Conservation (phyloP, 2,329 filamentous ascomycete species). For the Phialemonium atrogriseum region DNA sequence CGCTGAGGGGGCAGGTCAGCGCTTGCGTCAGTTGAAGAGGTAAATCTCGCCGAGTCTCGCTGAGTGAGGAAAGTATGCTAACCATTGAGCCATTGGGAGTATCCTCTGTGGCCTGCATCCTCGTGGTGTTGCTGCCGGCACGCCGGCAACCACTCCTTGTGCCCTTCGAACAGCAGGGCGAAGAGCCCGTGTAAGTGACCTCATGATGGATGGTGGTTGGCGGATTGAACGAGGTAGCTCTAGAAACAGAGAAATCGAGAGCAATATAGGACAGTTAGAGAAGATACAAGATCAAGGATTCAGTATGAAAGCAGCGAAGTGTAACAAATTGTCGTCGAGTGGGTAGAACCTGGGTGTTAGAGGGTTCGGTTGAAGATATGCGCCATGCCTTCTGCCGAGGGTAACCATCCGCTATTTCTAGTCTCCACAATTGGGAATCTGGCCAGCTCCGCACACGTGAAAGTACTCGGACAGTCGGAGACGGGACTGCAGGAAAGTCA, state of each 20-base stretch:
- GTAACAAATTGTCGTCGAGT: too few species aligned
- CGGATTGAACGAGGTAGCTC: slow-evolving; percentile 2
- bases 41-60: too few species aligned
- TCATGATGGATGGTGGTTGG: slow-evolving; percentile 24
- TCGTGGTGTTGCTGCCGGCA: slow-evolving; percentile 16
- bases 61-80: too few species aligned
- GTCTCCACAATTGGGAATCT: neutral
- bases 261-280: slow-evolving; percentile 1
- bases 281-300: neutral
- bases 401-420: slow-evolving; percentile 15
- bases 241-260: slow-evolving; percentile 7
- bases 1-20: slow-evolving; percentile 9
- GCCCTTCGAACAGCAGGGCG: slow-evolving; percentile 42
- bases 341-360: neutral
- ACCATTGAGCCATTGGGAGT: slow-evolving; percentile 11
- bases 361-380: slow-evolving; percentile 1
- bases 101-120: slow-evolving; percentile 22
- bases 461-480: too few species aligned
- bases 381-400: slow-evolving; percentile 16
- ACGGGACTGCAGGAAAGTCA: slow-evolving; percentile 2
- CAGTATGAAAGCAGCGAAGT: neutral
- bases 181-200: slow-evolving; percentile 40
- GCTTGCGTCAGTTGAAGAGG: too few species aligned
- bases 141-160: slow-evolving; percentile 22
- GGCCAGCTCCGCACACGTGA: slow-evolving; percentile 1